Percentiles rank a stretch among this genome's conserved stretches.
Evolutionary conservation across 2,329 filamentous ascomycete genomes (phyloP).

Genomic region (Pestalotiopsis sp.): DNA sequence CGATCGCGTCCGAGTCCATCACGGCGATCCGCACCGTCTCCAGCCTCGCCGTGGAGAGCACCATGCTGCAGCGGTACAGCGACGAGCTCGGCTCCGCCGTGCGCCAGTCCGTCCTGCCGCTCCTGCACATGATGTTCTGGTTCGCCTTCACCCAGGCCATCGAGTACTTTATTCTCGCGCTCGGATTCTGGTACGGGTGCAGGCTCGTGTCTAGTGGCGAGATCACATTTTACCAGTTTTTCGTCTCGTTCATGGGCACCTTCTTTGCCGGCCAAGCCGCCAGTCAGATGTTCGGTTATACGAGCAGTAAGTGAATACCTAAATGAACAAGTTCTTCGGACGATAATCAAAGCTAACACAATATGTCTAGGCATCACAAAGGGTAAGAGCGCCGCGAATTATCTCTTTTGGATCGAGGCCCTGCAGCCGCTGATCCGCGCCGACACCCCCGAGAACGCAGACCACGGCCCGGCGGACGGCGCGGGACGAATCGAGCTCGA

Average conservation of each 20-base stretch:
- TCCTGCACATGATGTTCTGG: slow-evolving; percentile 25
- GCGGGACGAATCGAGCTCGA: slow-evolving; percentile 46
- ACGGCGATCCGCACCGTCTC: slow-evolving; percentile 72
- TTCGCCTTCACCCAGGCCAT: slow-evolving; percentile 24
- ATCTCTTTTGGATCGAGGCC: slow-evolving; percentile 50
- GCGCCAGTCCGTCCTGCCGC: slow-evolving; percentile 9
- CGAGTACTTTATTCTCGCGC: slow-evolving; percentile 33
- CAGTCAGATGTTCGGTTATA: slow-evolving; percentile 46
- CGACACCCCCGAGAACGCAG: slow-evolving; percentile 43
- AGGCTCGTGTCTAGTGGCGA: slow-evolving; percentile 39
- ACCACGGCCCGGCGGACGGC: slow-evolving; percentile 33
- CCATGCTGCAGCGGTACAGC: slow-evolving; percentile 35
- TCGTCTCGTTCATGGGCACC: slow-evolving; percentile 55
- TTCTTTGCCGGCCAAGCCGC: slow-evolving; percentile 48
- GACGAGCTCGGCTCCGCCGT: slow-evolving; percentile 30
- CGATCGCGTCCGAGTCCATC: slow-evolving; percentile 73
- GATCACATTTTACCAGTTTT: slow-evolving; percentile 44
- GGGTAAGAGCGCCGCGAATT: slow-evolving; percentile 50
- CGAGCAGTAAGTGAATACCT: slow-evolving; percentile 39
- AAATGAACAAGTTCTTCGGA: not conserved
- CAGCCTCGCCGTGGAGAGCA: slow-evolving; percentile 66
- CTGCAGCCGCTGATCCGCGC: slow-evolving; percentile 41
- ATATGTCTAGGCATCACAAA: slow-evolving; percentile 38
- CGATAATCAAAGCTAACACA: not conserved
- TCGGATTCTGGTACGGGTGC: slow-evolving; percentile 42